Conservation (phyloP, 495 filamentous ascomycete genomes). For the Bryoglossum gracile region DNA sequence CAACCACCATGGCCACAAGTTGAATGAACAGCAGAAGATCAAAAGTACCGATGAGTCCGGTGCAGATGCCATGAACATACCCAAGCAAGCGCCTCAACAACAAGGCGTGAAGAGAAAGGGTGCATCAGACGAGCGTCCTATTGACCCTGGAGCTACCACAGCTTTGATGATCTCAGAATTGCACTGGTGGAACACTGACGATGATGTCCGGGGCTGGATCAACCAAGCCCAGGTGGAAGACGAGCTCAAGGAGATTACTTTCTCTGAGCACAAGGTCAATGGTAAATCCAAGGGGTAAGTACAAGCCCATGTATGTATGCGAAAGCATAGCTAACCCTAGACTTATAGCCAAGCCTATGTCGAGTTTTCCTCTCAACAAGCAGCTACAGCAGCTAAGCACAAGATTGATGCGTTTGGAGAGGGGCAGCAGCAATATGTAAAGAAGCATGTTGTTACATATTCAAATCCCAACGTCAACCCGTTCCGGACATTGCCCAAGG, state of each 20-base stretch:
- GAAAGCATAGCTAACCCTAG: constrained; percentile 6
- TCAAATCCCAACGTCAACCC: constrained; percentile 73
- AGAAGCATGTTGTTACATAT: constrained; percentile 68
- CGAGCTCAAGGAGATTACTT: constrained; percentile 87
- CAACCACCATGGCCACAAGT: constrained; percentile 27
- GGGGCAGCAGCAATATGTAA: constrained; percentile 48
- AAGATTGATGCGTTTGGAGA: constrained; percentile 59
- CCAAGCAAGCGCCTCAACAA: constrained; percentile 46
- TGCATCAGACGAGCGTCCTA: constrained; percentile 61
- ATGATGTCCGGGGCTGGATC: constrained; percentile 87
- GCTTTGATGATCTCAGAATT: constrained; percentile 82
- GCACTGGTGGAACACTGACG: constrained; percentile 95
- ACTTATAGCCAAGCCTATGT: constrained; percentile 74
- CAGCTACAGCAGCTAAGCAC: constrained; percentile 78
- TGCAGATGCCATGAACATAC: constrained; percentile 32
- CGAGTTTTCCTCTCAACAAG: constrained; percentile 76
- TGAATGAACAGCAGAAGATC: constrained; percentile 38
- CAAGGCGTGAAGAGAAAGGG: constrained; percentile 76
- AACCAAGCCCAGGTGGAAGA: constrained; percentile 67
- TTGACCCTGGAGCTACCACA: constrained; percentile 75
- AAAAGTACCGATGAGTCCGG: constrained; percentile 40
- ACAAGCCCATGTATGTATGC: background rate
- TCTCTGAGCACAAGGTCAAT: constrained; percentile 97
- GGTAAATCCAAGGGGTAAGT: constrained; percentile 95
- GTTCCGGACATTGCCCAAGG: constrained; percentile 88